A percentile compares a stretch with the other conserved stretches of the same genome.
These are phyloP conservation scores for Paratinospora sagittata DNA, from an alignment of 164 flowering plant species.

Conservation along the genomic window DNA sequence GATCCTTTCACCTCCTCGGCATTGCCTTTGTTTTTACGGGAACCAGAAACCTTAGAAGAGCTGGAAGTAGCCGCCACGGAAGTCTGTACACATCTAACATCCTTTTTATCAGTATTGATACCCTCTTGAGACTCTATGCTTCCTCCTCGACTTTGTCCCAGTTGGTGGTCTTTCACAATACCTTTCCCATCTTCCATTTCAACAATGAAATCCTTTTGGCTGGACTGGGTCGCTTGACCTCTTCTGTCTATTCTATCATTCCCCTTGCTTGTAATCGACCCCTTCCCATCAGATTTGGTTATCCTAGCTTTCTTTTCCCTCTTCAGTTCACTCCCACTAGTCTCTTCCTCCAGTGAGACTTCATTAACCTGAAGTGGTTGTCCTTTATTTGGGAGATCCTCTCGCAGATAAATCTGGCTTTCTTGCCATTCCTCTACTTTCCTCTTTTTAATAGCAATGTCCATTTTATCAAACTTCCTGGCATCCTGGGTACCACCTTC, in stretches of 20 bases:
- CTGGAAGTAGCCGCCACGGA: constrained; percentile 80
- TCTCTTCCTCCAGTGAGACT: constrained; percentile 24
- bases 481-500: constrained; percentile 26
- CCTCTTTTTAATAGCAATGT: constrained; percentile 40
- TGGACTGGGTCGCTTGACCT: constrained; percentile 20
- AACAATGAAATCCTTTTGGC: constrained; percentile 18
- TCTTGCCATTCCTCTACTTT: constrained; percentile 45
- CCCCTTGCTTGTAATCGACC: constrained; percentile 21
- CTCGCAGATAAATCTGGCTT: constrained; percentile 21
- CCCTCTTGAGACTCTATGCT: constrained; percentile 33
- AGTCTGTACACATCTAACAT: constrained; percentile 36
- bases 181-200: constrained; percentile 22
- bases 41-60: constrained; percentile 86
- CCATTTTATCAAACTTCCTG: constrained; percentile 20
- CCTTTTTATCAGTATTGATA: constrained; percentile 43
- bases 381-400: constrained; percentile 12
- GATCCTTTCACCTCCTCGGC: constrained; percentile 68
- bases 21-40: constrained; percentile 51
- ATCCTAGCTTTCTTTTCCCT: constrained; percentile 36
- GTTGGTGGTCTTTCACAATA: constrained; percentile 26
- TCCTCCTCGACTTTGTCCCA: constrained; percentile 22
- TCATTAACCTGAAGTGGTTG: constrained; percentile 10
- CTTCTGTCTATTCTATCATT: constrained; percentile 26
- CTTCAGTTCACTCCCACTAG: constrained; percentile 27
- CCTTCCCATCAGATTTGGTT: constrained; percentile 27